These are phyloP conservation scores for Globisporangium splendens DNA, from an alignment of 352 stramenopile genomes.

Conservation along the genomic window DNA sequence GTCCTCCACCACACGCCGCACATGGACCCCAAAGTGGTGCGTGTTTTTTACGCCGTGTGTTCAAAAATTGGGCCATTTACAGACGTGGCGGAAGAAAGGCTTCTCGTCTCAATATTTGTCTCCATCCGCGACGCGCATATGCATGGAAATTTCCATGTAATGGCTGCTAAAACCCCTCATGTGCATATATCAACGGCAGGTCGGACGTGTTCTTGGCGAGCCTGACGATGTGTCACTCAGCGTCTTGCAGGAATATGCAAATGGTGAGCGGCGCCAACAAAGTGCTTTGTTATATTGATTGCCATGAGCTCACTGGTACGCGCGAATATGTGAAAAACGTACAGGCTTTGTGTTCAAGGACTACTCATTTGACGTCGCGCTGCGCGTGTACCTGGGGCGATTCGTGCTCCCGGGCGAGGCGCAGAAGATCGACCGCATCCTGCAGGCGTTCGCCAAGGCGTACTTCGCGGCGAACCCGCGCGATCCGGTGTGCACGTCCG, in stretches of 20 bases:
- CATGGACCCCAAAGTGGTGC: conserved; percentile 63
- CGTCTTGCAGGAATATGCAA: conserved; percentile 72
- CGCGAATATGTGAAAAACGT: too few species aligned
- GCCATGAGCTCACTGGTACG: not conserved
- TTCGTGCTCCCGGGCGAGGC: conserved; percentile 72
- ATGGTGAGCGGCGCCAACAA: conserved; percentile 20
- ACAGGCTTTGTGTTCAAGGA: conserved; percentile 58
- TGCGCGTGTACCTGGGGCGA: conserved; percentile 69
- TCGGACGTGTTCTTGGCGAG: conserved; percentile 65
- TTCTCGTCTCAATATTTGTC: too few species aligned
- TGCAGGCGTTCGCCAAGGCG: conserved; percentile 71
- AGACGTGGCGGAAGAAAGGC: not conserved
- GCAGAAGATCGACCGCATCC: conserved; percentile 85
- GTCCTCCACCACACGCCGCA: conserved; percentile 67
- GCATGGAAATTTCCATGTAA: not conserved
- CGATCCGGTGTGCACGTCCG: conserved; percentile 49
- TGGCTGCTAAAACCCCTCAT: conserved; percentile 1
- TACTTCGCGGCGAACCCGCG: conserved; percentile 57
- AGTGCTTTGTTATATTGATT: not conserved
- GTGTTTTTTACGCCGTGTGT: not conserved
- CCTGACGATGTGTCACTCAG: conserved; percentile 50
- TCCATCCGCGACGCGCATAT: not conserved
- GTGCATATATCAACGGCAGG: conserved; percentile 19
- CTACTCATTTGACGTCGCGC: conserved; percentile 57
- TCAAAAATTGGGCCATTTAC: too few species aligned